Evolutionary conservation across 2,329 filamentous ascomycete species (phyloP), one percentile per base, ranked within the genome.

Genomic region (Xylaria sp.): DNA sequence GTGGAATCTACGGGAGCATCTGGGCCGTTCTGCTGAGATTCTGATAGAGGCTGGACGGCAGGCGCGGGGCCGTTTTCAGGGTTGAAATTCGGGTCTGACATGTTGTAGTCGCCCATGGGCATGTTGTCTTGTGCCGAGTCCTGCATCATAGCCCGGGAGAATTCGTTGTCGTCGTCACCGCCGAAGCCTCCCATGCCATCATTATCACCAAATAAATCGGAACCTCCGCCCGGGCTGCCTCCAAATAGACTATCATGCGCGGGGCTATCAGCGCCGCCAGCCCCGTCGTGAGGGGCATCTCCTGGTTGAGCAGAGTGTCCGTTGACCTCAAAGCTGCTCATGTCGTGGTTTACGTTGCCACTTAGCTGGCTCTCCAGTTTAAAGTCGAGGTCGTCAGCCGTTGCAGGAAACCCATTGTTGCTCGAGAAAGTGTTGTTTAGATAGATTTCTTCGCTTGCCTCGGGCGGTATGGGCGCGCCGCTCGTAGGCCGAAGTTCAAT

Each of bases 101-200:
- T 79, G 66, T 80, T 68, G 9, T 70, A 71, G 25, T 79, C 75
- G 3, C 68, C 69, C 67, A 79, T 75, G 1, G 74, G 67, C 31
- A 73, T 75, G 31, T 76, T 73, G 8, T 83, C 76, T 35, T 78
- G 78, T 0, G 76, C 77, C 1, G 79, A 72, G 31, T 76, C 76
- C 17, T 78, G 75, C 50, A 78, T 88, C 77, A 97, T 89, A 1
- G 89, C 89, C 59, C 88, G 82, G 2, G 89, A 89, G 69, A 96
- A 93, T 67, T 94, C 91, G 69, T 93, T 89, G 61, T 96, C 92
- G 42, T 96, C 92, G 45, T 96, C 92, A 12, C 90, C 89, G 0
- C 86, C 91, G 74, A 92, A 96, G 4, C 86, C 88, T 23, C 84
- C 73, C 76, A 84, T 66, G 76, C 82, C 67, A 76, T 90, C 88